Evolutionary conservation across 345 rosid genomes (phyloP).

Genomic region (Gynandropsis gynandra): DNA sequence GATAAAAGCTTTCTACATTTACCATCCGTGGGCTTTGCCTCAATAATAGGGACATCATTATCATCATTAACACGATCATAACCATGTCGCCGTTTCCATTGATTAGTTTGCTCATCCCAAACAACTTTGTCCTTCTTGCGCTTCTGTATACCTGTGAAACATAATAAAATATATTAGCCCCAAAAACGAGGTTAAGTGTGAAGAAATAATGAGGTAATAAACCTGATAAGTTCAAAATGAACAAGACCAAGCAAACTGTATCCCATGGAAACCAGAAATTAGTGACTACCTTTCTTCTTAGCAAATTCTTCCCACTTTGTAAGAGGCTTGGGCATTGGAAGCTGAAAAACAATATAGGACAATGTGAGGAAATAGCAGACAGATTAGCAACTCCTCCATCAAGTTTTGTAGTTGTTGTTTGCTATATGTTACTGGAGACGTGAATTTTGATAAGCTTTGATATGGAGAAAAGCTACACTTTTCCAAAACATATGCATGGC

Average conservation of each 20-base stretch:
- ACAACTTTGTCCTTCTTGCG: constrained; percentile 75
- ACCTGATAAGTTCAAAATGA: neutral
- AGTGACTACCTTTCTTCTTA: constrained; percentile 36
- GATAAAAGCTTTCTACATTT: constrained; percentile 6
- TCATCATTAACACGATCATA: constrained; percentile 93
- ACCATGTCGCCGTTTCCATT: constrained; percentile 85
- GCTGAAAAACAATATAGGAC: constrained; percentile 6
- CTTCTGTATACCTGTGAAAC: constrained; percentile 66
- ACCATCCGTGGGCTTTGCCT: constrained; percentile 85
- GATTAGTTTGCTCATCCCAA: constrained; percentile 76
- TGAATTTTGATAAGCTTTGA: too few species aligned
- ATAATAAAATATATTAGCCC: constrained; percentile 5
- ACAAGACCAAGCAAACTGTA: constrained; percentile 1
- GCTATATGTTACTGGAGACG: too few species aligned
- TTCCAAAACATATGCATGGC: too few species aligned
- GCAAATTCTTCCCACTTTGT: constrained; percentile 37
- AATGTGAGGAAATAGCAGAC: constrained; percentile 7
- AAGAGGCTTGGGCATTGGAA: constrained; percentile 33
- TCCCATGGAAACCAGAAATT: neutral
- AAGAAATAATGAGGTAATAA: constrained; percentile 3
- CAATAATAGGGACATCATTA: constrained; percentile 70
- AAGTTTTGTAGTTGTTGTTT: too few species aligned
- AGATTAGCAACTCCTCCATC: neutral
- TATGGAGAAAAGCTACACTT: too few species aligned
- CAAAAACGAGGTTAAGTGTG: neutral